phyloP scores from a whole-genome alignment of 2,329 filamentous ascomycete species.

The Curvularia eragrostidis region DNA sequence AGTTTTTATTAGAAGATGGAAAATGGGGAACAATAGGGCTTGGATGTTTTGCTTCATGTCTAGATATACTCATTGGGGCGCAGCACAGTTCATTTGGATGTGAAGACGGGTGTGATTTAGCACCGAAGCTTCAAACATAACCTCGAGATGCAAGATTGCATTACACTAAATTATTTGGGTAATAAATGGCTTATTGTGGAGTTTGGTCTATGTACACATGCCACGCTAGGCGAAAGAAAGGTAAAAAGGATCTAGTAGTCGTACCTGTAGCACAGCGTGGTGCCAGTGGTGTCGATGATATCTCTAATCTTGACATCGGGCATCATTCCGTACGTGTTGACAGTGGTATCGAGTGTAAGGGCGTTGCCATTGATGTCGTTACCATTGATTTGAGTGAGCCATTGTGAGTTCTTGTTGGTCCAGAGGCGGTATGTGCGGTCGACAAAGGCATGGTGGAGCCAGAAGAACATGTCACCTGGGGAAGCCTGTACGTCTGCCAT shows the following conservation, averaged over 20 bases:
- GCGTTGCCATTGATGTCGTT: constrained; percentile 39
- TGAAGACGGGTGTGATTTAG: background rate
- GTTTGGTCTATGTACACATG: background rate
- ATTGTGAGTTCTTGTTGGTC: constrained; percentile 49
- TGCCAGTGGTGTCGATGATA: constrained; percentile 37
- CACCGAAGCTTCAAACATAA: background rate
- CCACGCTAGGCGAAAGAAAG: background rate
- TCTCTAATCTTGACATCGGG: constrained; percentile 40
- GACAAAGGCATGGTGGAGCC: constrained; percentile 58
- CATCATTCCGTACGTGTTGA: constrained; percentile 39
- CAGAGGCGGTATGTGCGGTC: constrained; percentile 61
- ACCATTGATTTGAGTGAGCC: constrained; percentile 49
- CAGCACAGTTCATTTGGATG: background rate
- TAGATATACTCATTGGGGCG: background rate
- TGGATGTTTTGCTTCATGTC: no score
- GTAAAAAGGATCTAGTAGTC: constrained; percentile 36
- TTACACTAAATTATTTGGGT: background rate
- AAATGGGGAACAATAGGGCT: no score
- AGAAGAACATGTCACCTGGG: constrained; percentile 54
- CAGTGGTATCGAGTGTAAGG: constrained; percentile 36
- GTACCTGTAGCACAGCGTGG: constrained; percentile 46
- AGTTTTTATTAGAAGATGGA: no score
- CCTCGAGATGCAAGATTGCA: background rate
- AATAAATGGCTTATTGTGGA: background rate
- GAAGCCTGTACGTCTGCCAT: constrained; percentile 45